A percentile compares a stretch with the other conserved stretches of the same genome.
These are phyloP conservation scores for Penicillium arizonense DNA, from an alignment of 495 filamentous ascomycete genomes.

Conservation along the genomic window DNA sequence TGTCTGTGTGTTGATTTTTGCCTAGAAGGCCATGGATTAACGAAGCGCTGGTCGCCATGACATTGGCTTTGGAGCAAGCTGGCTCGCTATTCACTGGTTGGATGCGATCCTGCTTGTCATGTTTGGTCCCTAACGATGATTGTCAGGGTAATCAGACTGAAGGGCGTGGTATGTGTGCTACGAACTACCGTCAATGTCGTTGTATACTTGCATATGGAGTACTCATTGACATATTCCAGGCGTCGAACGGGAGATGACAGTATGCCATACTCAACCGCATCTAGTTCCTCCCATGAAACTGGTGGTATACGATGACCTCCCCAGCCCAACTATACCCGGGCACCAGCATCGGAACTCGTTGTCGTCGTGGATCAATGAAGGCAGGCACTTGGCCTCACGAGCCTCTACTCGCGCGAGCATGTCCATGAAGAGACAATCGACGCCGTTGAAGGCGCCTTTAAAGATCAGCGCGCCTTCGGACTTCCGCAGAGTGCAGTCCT, in stretches of 20 bases:
- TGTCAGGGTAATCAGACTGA: conserved; percentile 26
- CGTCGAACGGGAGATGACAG: conserved; percentile 44
- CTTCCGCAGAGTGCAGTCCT: conserved; percentile 43
- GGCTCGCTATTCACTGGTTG: conserved; percentile 43
- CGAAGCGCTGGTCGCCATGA: conserved; percentile 45
- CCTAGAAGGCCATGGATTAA: conserved; percentile 33
- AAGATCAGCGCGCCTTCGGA: conserved; percentile 54
- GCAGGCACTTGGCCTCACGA: conserved; percentile 42
- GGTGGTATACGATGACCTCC: conserved; percentile 38
- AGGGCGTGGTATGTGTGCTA: conserved; percentile 24
- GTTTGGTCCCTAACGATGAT: conserved; percentile 26
- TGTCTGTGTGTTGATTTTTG: conserved; percentile 3
- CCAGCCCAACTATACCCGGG: conserved; percentile 24
- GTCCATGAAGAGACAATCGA: conserved; percentile 43
- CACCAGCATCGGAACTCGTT: conserved; percentile 31
- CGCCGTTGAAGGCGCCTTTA: conserved; percentile 35
- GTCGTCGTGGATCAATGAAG: conserved; percentile 42
- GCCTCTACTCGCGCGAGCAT: conserved; percentile 54
- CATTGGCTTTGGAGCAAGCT: conserved; percentile 41
- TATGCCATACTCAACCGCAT: conserved; percentile 51
- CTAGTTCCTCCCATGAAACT: conserved; percentile 48
- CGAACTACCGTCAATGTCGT: not conserved
- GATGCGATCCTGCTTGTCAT: conserved; percentile 42
- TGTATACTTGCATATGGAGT: not conserved
- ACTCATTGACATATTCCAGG: conserved; percentile 13